Percentiles rank a stretch among this genome's conserved stretches.
Evolutionary conservation across 257 asterid species (phyloP).

Genomic region (Nicotiana benthamiana): DNA sequence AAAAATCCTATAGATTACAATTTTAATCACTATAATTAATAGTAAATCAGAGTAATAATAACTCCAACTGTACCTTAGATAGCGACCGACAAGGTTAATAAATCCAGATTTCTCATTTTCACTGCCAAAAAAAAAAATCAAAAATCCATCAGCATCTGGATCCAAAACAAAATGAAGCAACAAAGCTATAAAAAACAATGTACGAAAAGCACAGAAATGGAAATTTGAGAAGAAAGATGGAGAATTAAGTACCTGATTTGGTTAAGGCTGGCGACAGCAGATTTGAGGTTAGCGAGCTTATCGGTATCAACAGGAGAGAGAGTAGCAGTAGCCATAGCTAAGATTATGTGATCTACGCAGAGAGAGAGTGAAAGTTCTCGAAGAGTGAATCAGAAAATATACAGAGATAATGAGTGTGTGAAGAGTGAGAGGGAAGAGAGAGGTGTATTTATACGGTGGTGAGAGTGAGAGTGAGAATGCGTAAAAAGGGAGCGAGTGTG

Average conservation of each 20-base stretch:
- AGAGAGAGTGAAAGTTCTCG: background rate
- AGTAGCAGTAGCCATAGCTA: conserved; percentile 38
- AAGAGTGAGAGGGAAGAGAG: background rate
- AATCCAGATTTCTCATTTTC: conserved; percentile 29
- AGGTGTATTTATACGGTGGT: background rate
- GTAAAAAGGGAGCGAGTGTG: no score
- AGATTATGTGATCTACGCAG: background rate
- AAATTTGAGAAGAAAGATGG: background rate
- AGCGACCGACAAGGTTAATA: conserved; percentile 50
- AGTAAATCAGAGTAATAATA: background rate
- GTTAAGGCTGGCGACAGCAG: conserved; percentile 49
- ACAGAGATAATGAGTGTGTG: background rate
- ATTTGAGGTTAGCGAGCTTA: conserved; percentile 55
- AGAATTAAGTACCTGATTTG: conserved; percentile 47
- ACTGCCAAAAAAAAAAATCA: conserved; percentile 32
- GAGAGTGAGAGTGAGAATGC: background rate
- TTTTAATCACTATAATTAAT: no score
- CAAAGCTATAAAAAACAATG: background rate
- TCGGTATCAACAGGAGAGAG: conserved; percentile 49
- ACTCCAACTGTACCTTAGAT: conserved; percentile 52
- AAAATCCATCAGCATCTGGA: background rate
- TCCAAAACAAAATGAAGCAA: background rate
- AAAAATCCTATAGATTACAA: background rate
- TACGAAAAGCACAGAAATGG: conserved; percentile 3
- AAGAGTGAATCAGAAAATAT: background rate